Conservation (phyloP, 1,284 basidiomycete species). For the Cryptococcus sp. region DNA sequence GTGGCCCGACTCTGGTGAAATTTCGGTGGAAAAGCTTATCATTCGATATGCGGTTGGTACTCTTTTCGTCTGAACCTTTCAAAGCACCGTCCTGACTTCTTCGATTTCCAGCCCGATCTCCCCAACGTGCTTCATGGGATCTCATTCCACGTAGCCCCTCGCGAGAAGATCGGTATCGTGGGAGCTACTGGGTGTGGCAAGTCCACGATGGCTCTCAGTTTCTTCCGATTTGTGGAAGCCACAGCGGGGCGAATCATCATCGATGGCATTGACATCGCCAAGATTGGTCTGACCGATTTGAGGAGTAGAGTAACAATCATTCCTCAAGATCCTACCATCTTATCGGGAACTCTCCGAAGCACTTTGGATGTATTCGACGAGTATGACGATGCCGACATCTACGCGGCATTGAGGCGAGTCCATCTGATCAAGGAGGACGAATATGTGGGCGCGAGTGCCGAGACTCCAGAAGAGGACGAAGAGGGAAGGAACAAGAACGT, state of each 20-base stretch:
- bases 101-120: conserved; percentile 56
- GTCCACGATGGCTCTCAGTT: conserved; percentile 83
- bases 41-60: conserved; percentile 80
- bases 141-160: conserved; percentile 72
- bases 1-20: conserved; percentile 77
- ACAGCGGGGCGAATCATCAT: conserved; percentile 78
- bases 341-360: conserved; percentile 81
- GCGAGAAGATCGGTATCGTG: conserved; percentile 75
- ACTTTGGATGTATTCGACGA: conserved; percentile 90
- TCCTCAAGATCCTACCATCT: conserved; percentile 89
- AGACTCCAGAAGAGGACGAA: conserved; percentile 56
- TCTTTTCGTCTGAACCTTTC: too few species aligned
- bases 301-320: conserved; percentile 82
- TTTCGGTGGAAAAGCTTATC: conserved; percentile 76
- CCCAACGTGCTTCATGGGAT: conserved; percentile 83
- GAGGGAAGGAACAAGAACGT: conserved; percentile 73
- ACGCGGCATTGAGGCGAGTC: conserved; percentile 81
- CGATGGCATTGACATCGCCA: conserved; percentile 80
- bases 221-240: conserved; percentile 95
- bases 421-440: conserved; percentile 65
- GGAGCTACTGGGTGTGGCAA: conserved; percentile 76
- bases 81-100: neutral
- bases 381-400: conserved; percentile 82
- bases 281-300: conserved; percentile 84
- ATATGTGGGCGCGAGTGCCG: conserved; percentile 51